Percentiles rank a stretch among this genome's conserved stretches.
These are phyloP conservation scores for Pleurostoma richardsiae DNA, from an alignment of 2,329 filamentous ascomycete genomes.

Conservation along the genomic window DNA sequence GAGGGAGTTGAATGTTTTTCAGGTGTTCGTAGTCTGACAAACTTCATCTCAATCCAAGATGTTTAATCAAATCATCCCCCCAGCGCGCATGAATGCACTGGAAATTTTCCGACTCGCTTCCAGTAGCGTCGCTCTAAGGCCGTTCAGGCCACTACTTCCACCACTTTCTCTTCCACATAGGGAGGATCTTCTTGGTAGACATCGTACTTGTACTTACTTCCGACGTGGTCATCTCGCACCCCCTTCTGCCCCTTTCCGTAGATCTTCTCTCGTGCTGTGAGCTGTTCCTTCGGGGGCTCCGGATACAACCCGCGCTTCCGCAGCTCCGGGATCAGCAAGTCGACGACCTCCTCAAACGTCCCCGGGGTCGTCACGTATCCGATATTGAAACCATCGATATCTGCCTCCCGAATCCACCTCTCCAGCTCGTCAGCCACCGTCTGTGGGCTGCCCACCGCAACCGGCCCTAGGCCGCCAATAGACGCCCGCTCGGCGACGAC, in stretches of 20 bases:
- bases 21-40: too few species aligned
- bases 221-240: constrained; percentile 53
- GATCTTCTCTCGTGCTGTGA: constrained; percentile 55
- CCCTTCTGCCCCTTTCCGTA: constrained; percentile 55
- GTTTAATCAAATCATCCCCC: too few species aligned
- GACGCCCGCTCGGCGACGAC: constrained; percentile 38
- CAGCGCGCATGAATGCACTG: too few species aligned
- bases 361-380: constrained; percentile 44
- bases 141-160: too few species aligned
- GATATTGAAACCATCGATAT: constrained; percentile 27
- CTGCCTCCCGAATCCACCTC: constrained; percentile 31
- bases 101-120: too few species aligned
- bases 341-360: constrained; percentile 46
- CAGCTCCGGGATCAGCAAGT: constrained; percentile 42
- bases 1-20: too few species aligned
- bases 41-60: too few species aligned
- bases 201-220: constrained; percentile 56
- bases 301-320: constrained; percentile 32
- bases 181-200: constrained; percentile 51
- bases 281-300: constrained; percentile 20
- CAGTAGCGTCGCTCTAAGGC: too few species aligned
- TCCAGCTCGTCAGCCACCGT: constrained; percentile 43
- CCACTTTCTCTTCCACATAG: constrained; percentile 13
- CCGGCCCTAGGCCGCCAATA: constrained; percentile 42
- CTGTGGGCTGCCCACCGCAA: constrained; percentile 36